Evolutionary conservation across 2,329 filamentous ascomycete genomes (phyloP).

Genomic region (Ilyonectria mors-panacis): DNA sequence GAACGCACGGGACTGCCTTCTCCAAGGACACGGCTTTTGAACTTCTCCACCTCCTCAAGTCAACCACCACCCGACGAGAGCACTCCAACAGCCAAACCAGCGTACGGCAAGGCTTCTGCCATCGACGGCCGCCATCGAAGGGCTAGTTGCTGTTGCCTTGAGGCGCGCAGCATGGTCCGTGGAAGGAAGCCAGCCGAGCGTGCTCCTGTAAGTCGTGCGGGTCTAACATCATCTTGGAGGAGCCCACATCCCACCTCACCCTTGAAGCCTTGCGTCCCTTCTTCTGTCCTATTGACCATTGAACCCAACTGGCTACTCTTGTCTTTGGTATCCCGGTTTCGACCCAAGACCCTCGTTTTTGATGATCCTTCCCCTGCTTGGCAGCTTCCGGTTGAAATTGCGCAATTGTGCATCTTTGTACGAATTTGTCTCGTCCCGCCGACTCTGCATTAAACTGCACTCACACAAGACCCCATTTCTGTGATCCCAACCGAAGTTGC

Average conservation of each 20-base stretch:
- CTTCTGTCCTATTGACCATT: conserved; percentile 27
- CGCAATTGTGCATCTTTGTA: conserved; percentile 20
- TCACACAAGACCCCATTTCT: not conserved
- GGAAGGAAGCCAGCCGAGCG: conserved; percentile 38
- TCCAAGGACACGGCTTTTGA: not conserved
- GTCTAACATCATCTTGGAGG: conserved; percentile 1
- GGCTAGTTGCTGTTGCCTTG: conserved; percentile 11
- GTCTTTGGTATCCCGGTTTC: conserved; percentile 43
- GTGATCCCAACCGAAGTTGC: conserved; percentile 20
- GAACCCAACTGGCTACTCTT: conserved; percentile 43
- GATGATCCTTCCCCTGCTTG: conserved; percentile 49
- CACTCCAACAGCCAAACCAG: not conserved
- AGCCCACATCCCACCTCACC: conserved; percentile 26
- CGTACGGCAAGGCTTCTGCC: conserved; percentile 1
- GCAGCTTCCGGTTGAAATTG: conserved; percentile 16
- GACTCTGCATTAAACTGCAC: not conserved
- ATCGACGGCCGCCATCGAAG: not conserved
- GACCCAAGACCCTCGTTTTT: conserved; percentile 32
- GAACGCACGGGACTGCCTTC: conserved; percentile 13
- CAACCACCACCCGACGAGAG: not conserved
- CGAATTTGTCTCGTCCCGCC: conserved; percentile 7
- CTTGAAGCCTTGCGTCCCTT: conserved; percentile 45
- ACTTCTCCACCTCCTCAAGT: conserved; percentile 4
- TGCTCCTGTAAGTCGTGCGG: conserved; percentile 35
- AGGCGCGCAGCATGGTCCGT: conserved; percentile 36